Base-by-base conservation (phyloP, 139 green algal genomes). In the Chlamydomonas incerta region DNA sequence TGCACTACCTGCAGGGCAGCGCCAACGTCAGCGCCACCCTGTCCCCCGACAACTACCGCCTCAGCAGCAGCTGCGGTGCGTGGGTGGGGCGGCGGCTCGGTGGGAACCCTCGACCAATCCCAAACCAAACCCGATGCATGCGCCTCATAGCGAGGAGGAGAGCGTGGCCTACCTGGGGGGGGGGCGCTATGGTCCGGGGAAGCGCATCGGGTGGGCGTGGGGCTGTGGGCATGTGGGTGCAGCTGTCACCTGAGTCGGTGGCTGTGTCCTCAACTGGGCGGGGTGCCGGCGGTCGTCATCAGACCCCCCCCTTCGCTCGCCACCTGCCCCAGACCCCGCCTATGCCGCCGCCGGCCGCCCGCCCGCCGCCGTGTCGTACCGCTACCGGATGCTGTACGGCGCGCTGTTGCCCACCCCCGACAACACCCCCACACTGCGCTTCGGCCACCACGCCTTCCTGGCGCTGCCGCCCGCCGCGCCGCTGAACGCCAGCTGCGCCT, bases 401-500 rank as follows among this genome's bases (percentile, higher is more conserved):
- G 21, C 70, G 18, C 69, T 81, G 35, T 11, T 1, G 29, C 21
- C 70, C 17, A 74, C 3, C 69, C 5, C 34, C 81, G 81, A 80
- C 70, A 57, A 81, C 57, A 58, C 66, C 2, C 3, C 73, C 29
- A 70, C 69, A 8, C 20, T 80, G 47, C 55, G 70, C 63, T 57
- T 62, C 37, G 81, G 70, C 52, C 35, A 87, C 69, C 81, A 87
- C 47, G 70, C 34, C 69, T 87, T 80, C 50, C 50, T 87, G 50
- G 47, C 33, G 81, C 81, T 87, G 26, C 52, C 69, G 35, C 35
- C 55, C 3, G 28, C 34, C 15, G 55, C 81, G 35, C 9, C 14
- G 26, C 34, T 50, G 18, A 57, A 58, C 0, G 60, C 37, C 28
- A 55, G 29, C 5, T 87, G n/a, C n/a, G n/a, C n/a, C n/a, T n/a